Percentiles rank a stretch among this genome's conserved stretches.
These are phyloP conservation scores for Sedum album DNA, from an alignment of 164 flowering plant genomes.

Conservation along the genomic window DNA sequence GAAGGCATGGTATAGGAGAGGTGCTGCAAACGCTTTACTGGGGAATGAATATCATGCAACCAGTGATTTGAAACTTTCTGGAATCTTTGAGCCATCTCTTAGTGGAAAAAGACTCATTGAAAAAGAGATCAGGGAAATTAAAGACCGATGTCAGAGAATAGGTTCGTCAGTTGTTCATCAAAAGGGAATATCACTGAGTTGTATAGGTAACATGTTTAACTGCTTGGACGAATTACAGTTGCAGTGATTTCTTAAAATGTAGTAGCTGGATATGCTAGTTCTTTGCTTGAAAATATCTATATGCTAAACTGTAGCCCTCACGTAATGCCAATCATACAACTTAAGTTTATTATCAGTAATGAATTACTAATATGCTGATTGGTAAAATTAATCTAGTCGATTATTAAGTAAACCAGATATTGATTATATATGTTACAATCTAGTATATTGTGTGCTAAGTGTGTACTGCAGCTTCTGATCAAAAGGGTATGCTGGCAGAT, in stretches of 20 bases:
- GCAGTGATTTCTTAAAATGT: not conserved
- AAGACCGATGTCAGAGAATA: conserved; percentile 17
- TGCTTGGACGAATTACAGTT: not conserved
- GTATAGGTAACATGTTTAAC: conserved; percentile 19
- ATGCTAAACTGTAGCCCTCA: not conserved
- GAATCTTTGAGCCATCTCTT: conserved; percentile 38
- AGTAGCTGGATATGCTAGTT: not conserved
- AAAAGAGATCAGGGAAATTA: conserved; percentile 31
- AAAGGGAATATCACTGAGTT: conserved; percentile 13
- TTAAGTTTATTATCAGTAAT: not conserved
- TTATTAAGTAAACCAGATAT: not conserved
- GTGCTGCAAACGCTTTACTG: conserved; percentile 52
- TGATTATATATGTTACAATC: not conserved
- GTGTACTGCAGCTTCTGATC: conserved; percentile 15
- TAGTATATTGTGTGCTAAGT: not conserved
- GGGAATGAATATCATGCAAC: conserved; percentile 51
- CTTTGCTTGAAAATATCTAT: not conserved
- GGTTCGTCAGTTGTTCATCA: conserved; percentile 11
- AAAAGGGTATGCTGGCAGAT: conserved; percentile 30
- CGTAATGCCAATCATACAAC: not conserved
- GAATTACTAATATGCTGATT: not conserved
- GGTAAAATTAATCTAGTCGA: not conserved
- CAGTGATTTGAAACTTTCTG: conserved; percentile 48
- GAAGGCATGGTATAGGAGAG: conserved; percentile 94
- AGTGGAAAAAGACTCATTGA: conserved; percentile 52